Conservation (phyloP, 805 yeast genomes). For the Teunomyces atbi region DNA sequence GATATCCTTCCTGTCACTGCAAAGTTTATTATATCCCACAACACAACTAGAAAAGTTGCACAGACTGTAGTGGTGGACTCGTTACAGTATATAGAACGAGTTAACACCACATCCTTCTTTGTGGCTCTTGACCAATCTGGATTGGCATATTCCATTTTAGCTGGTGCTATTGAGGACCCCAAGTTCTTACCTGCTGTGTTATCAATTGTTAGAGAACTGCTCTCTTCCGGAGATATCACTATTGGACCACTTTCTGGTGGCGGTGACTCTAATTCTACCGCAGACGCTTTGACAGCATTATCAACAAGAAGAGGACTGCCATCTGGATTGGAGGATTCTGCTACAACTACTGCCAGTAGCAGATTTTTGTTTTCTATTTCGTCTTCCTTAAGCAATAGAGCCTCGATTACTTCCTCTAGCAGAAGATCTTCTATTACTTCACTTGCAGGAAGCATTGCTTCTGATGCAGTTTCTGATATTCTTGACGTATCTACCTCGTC, state of each 20-base stretch:
- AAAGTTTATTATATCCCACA: constrained; percentile 21
- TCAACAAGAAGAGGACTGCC: neutral
- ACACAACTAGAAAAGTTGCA: constrained; percentile 19
- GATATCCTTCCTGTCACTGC: constrained; percentile 25
- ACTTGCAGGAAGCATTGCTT: neutral
- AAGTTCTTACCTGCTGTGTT: constrained; percentile 24
- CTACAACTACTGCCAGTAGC: no score
- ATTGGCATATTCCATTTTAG: constrained; percentile 25
- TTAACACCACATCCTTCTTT: constrained; percentile 25
- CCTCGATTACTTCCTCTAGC: neutral
- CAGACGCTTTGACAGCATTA: neutral
- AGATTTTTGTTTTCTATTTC: no score
- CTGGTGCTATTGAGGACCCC: constrained; percentile 20
- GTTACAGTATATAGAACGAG: constrained; percentile 11
- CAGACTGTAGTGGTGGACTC: constrained; percentile 15
- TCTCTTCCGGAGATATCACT: constrained; percentile 9
- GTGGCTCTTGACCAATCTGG: constrained; percentile 30
- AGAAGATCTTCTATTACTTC: neutral
- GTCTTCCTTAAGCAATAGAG: no score
- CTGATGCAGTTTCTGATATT: neutral
- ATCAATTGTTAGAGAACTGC: constrained; percentile 17
- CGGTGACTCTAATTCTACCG: neutral
- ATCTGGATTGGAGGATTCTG: no score
- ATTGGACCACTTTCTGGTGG: neutral
- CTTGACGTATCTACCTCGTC: neutral